Base-by-base conservation (phyloP, 2,329 filamentous ascomycete species). In the Metarhizium humberi region DNA sequence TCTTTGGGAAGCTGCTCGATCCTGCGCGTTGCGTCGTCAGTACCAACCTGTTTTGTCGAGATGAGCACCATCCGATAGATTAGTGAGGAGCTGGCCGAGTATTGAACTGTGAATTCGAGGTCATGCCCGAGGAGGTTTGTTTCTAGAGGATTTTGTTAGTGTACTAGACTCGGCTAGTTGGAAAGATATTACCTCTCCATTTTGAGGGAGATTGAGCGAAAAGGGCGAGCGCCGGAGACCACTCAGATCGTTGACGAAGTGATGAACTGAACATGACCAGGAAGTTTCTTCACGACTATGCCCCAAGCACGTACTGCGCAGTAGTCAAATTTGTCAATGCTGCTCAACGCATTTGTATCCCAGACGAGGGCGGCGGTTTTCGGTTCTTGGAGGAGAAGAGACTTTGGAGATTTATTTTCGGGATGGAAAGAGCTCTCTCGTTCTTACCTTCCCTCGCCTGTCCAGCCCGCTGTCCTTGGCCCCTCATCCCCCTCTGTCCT, bases 51-150 rank as follows among this genome's bases (percentile, higher is more conserved):
- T 13, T 48, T 55, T 3, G 71, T 58, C 1, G 72, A 71, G 38
- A 79, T 60, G 5, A 78, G 70, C 14, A 78, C 58, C 30, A 71
- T 67, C 29, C 69, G 70, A 50, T 76, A 69, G 6, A 64, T 53
- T 7, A 25, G 29, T 1, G 16, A 52, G 43, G 25, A 49, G n/a
- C 25, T 47, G 34, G 30, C 42, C 20, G 40, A 55, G 47, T 53
- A 18, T 8, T 49, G 52, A 20, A 76, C 54, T 4, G 67, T 66
- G 42, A 81, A 66, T 14, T 73, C 73, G 34, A 79, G 60, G 58
- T 81, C 78, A 58, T 79, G 73, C 2, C 68, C 71, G 16, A 66
- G 61, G 3, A 80, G 64, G 16, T 62, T 65, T 3, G 63, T 60
- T 62, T 79, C 78, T 80, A 50, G 5, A 18, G 16, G 49, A 4